Evolutionary conservation across 2,329 filamentous ascomycete species (phyloP).

Genomic region (Sphaerulina vaccinii): DNA sequence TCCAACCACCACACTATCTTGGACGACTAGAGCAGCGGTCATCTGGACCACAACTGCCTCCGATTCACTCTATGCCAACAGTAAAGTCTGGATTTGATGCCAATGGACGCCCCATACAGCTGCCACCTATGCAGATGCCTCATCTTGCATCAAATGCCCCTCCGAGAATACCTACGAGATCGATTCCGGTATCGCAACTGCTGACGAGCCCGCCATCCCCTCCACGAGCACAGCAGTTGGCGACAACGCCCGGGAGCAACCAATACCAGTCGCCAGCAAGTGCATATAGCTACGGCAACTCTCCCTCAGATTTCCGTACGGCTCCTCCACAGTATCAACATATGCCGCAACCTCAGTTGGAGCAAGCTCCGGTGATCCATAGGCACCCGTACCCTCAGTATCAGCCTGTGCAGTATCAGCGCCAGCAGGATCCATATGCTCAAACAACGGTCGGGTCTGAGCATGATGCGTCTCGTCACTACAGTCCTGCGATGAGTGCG

Average conservation of each 20-base stretch:
- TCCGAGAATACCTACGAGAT: conserved; percentile 17
- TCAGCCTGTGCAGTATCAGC: conserved; percentile 12
- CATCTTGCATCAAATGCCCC: conserved; percentile 34
- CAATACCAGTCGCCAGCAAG: conserved; percentile 24
- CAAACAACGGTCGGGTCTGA: conserved; percentile 13
- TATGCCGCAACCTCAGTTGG: conserved; percentile 20
- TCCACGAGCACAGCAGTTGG: conserved; percentile 19
- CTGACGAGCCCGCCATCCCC: conserved; percentile 36
- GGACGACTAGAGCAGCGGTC: conserved; percentile 41
- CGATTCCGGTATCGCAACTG: conserved; percentile 31
- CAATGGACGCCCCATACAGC: conserved; percentile 26
- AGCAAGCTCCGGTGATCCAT: conserved; percentile 20
- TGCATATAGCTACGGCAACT: conserved; percentile 7
- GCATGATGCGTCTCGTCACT: conserved; percentile 13
- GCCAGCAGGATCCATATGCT: conserved; percentile 13
- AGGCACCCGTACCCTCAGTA: conserved; percentile 7
- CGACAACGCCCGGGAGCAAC: conserved; percentile 25
- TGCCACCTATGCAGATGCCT: conserved; percentile 42
- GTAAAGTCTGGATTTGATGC: conserved; percentile 14
- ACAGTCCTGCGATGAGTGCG: conserved; percentile 23
- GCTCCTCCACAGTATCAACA: conserved; percentile 32
- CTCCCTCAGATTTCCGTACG: conserved; percentile 17
- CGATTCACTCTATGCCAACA: conserved; percentile 31
- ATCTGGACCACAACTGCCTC: conserved; percentile 40
- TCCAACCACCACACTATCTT: conserved; percentile 43